A percentile compares a stretch with the other conserved stretches of the same genome.
Conservation (phyloP, 306 rosid species). For the Quercus bicolor region DNA sequence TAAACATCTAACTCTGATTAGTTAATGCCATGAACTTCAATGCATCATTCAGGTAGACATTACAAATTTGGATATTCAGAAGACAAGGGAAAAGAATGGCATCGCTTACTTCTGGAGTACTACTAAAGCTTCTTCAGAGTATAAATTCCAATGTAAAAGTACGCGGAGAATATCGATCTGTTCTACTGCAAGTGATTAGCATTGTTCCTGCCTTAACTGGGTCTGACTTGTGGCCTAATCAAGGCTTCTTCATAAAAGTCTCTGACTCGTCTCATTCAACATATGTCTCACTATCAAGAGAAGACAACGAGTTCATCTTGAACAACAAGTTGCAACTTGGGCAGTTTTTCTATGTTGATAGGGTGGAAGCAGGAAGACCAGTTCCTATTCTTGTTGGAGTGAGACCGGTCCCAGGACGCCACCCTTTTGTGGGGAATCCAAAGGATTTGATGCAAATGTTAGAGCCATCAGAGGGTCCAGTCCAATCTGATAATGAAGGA, state of each 20-base stretch:
- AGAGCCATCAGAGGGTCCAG: conserved; percentile 50
- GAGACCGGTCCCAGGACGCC: conserved; percentile 75
- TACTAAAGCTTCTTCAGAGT: conserved; percentile 79
- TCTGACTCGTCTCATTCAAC: conserved; percentile 93
- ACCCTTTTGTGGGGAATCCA: conserved; percentile 78
- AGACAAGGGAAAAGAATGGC: conserved; percentile 50
- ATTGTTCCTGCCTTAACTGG: conserved; percentile 83
- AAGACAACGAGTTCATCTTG: conserved; percentile 80
- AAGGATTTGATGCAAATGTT: conserved; percentile 91
- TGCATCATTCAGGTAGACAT: conserved; percentile 18
- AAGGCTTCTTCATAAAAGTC: conserved; percentile 83
- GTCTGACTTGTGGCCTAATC: conserved; percentile 89
- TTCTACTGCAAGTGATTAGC: conserved; percentile 82
- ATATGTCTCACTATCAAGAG: conserved; percentile 69
- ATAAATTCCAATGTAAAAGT: conserved; percentile 66
- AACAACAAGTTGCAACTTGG: conserved; percentile 87
- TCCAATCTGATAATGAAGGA: conserved; percentile 30
- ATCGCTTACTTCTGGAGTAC: conserved; percentile 79
- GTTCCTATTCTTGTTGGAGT: conserved; percentile 76
- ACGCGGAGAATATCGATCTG: conserved; percentile 79
- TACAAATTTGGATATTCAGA: conserved; percentile 7
- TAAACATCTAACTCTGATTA: background rate
- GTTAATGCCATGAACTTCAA: conserved; percentile 2
- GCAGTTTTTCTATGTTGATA: conserved; percentile 81
- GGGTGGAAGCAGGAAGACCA: conserved; percentile 59